A percentile compares a stretch with the other conserved stretches of the same genome.
Conservation (phyloP, 2,329 filamentous ascomycete genomes). For the Coleophoma cylindrospora region DNA sequence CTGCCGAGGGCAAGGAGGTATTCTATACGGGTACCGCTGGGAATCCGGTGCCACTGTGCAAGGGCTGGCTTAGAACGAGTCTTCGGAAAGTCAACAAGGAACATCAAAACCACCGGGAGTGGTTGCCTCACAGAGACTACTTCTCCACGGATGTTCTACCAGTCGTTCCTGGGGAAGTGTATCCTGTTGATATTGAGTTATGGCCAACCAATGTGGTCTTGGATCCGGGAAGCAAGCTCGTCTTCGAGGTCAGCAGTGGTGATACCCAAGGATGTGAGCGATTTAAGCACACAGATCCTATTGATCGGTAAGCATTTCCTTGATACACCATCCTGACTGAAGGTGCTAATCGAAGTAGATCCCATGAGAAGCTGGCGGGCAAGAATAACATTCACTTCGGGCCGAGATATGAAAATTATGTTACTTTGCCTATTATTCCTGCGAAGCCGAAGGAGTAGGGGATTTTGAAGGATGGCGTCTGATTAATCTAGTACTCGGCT, state of each 20-base stretch:
- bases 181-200: slow-evolving; percentile 54
- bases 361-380: slow-evolving; percentile 33
- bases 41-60: slow-evolving; percentile 54
- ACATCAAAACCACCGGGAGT: slow-evolving; percentile 44
- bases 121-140: slow-evolving; percentile 55
- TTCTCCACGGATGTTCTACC: slow-evolving; percentile 46
- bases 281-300: slow-evolving; percentile 44
- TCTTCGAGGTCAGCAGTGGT: slow-evolving; percentile 48
- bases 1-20: slow-evolving; percentile 46
- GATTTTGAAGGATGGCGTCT: no score
- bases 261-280: slow-evolving; percentile 55
- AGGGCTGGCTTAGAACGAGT: slow-evolving; percentile 56
- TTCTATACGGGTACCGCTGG: slow-evolving; percentile 60
- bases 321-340: slow-evolving; percentile 12
- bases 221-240: slow-evolving; percentile 41
- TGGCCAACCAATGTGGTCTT: slow-evolving; percentile 58
- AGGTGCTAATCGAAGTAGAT: background rate
- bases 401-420: slow-evolving; percentile 38
- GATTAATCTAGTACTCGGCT: no score
- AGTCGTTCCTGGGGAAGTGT: slow-evolving; percentile 49
- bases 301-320: slow-evolving; percentile 34
- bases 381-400: slow-evolving; percentile 48
- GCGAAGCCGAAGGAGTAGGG: background rate
- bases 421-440: slow-evolving; percentile 47
- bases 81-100: slow-evolving; percentile 46